Base-by-base conservation (phyloP, 2,329 filamentous ascomycete species). In the Emydomyces testavorans region DNA sequence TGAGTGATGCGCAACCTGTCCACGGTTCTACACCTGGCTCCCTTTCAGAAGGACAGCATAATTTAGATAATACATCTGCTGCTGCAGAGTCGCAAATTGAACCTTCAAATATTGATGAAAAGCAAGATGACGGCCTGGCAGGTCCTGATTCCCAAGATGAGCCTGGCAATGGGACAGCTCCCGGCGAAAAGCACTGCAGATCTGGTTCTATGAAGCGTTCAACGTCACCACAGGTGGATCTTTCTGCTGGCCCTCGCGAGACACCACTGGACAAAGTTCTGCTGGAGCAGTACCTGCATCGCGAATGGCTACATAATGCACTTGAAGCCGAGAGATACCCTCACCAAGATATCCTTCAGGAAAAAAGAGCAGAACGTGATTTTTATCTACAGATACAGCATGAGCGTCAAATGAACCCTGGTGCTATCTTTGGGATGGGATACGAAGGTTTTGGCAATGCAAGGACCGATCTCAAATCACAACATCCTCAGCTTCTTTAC, bases 361-460 rank as follows among this genome's bases (percentile, higher is more conserved):
- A 78, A 55, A 83, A 81, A 67, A 77, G 77, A 54, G 72, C 77
- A 42, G 82, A 83, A 65, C 75, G 80, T 50, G 76, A 82, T 51
- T 81, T 86, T 61, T 87, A 90, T 71, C 73, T 78, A 50, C 66
- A 73, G 41, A 62, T 86, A 55, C 68, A 83, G 73, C 65, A 78
- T 73, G 69, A 76, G 43, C 71, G 75, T 37, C 70, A 74, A 39
- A 60, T 69, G 51, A 72, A 79, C 54, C 77, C 79, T 13, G 77
- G 72, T 32, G 71, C 73, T 8, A 65, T 82, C 24, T 82, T 79
- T 60, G 79, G 79, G 24, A 68, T 71, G 57, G 92, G 92, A 47
- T 98, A 94, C 63, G 80, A 78, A 61, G 90, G 89, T 37, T 94
- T 83, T 61, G 90, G 85, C 55, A 96, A 96, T 70, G 83, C 84